Percentiles rank a stretch among this genome's conserved stretches.
These are phyloP conservation scores for Cenchrus fungigraminus DNA, from an alignment of 176 grass and related monocot species.

Conservation along the genomic window DNA sequence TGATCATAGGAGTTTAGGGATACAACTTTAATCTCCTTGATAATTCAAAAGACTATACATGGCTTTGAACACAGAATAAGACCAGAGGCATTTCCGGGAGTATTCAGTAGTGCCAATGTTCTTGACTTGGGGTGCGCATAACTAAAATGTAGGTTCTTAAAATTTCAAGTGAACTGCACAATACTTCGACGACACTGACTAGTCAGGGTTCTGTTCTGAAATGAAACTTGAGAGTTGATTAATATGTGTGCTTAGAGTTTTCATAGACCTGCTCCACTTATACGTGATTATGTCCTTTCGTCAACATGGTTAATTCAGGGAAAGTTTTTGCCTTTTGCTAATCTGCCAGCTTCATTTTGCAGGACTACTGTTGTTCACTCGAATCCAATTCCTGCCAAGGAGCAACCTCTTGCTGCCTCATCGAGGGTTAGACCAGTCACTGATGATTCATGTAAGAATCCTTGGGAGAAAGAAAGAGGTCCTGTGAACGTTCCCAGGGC, in stretches of 20 bases:
- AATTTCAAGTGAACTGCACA: conserved; percentile 12
- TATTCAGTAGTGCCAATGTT: neutral
- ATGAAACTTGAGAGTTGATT: conserved; percentile 12
- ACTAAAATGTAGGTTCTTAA: neutral
- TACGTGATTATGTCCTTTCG: conserved; percentile 10
- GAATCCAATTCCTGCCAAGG: conserved; percentile 73
- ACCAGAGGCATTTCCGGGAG: neutral
- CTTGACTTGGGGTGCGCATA: neutral
- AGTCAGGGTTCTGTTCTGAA: conserved; percentile 17
- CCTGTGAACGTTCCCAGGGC: conserved; percentile 40
- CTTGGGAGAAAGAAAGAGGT: conserved; percentile 41
- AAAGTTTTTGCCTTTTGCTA: conserved; percentile 22
- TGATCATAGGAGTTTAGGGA: conserved; percentile 9
- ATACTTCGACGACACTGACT: neutral
- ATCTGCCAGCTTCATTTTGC: conserved; percentile 33
- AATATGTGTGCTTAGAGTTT: neutral
- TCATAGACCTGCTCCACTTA: neutral
- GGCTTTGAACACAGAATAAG: neutral
- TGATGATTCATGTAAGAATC: conserved; percentile 51
- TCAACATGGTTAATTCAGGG: neutral
- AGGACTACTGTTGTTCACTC: conserved; percentile 93
- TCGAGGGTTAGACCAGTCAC: conserved; percentile 49
- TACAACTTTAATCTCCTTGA: neutral
- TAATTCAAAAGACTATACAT: neutral
- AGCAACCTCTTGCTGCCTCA: conserved; percentile 46